phyloP scores from a whole-genome alignment of 1,284 basidiomycete species.

The Ganoderma boninense region DNA sequence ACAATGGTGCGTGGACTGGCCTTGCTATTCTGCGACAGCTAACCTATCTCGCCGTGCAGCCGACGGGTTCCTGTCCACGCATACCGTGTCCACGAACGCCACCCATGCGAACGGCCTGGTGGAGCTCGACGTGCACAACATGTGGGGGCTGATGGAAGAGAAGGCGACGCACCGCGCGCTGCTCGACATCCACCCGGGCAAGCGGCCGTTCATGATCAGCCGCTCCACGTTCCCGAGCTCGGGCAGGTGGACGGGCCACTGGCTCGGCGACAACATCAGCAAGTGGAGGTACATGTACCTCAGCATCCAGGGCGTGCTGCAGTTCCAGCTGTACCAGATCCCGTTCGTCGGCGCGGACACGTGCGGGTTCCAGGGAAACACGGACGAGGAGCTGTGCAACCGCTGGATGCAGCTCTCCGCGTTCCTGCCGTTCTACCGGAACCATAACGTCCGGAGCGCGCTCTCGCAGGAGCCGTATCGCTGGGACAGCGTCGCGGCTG shows the following conservation, averaged over 20 bases:
- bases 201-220: conserved; percentile 72
- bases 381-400: conserved; percentile 78
- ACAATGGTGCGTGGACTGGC: conserved; percentile 59
- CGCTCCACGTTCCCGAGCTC: conserved; percentile 74
- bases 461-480: conserved; percentile 78
- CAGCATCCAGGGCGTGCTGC: conserved; percentile 74
- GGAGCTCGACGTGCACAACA: conserved; percentile 70
- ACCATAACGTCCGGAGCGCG: conserved; percentile 71
- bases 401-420: conserved; percentile 85
- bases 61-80: conserved; percentile 54
- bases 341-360: conserved; percentile 74
- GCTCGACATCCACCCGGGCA: conserved; percentile 56
- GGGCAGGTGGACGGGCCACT: conserved; percentile 71
- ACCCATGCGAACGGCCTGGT: conserved; percentile 62
- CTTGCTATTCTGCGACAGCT: not conserved
- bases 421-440: conserved; percentile 78
- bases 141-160: conserved; percentile 74
- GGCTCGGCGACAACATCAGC: conserved; percentile 67
- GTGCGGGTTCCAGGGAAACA: conserved; percentile 72
- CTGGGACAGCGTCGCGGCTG: conserved; percentile 79
- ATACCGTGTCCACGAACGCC: conserved; percentile 66
- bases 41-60: conserved; percentile 55
- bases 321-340: conserved; percentile 81
- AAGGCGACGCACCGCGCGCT: conserved; percentile 66
- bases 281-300: conserved; percentile 69